Base-by-base conservation (phyloP, 495 filamentous ascomycete genomes). In the Penicillium herquei region DNA sequence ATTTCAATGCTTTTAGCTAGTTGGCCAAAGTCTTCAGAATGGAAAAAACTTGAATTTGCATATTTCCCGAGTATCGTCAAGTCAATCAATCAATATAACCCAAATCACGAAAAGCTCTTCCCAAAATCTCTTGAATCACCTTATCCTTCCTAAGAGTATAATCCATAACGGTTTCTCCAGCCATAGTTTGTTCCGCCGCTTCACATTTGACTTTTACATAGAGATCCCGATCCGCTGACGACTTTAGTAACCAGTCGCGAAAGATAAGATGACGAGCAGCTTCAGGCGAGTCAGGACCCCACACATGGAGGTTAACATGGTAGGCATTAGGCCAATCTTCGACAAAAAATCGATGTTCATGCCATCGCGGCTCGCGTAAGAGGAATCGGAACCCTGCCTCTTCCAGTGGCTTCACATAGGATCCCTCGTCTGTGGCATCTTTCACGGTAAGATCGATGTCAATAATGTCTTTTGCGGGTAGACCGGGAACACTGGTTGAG, bases 401-500 rank as follows among this genome's bases (percentile, higher is more conserved):
- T 59, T 78, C 69, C 31, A 81, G 74, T 48, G 61, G 61, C n/a
- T 63, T 63, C 7, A 80, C 72, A 51, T 80, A 80, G 37, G 61
- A 58, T 31, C 42, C 65, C 55, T 81, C 77, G 30, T 67, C 67
- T 31, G 41, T 57, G 21, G 66, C 44, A 54, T 76, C 72, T 10
- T 50, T 53, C 16, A 81, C 56, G 21, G 72, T 59, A n/a, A 82
- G 60, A 55, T 82, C 78, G 31, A 82, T 62, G 51, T 81, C 78
- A 31, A 81, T 73, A 30, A 80, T 55, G 50, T 70, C 70, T 57
- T 81, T 81, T 26, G 78, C 78, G 3, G 73, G 60, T 4, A 82
- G 69, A 21, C 63, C 70, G 8, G 78, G 73, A 50, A 82, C 75
- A 30, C 74, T 77, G 35, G 79, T 82, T n/a, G 73, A 77, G 30